Base-by-base conservation (phyloP, 208 protist species). In the Leishmania amazonensis region DNA sequence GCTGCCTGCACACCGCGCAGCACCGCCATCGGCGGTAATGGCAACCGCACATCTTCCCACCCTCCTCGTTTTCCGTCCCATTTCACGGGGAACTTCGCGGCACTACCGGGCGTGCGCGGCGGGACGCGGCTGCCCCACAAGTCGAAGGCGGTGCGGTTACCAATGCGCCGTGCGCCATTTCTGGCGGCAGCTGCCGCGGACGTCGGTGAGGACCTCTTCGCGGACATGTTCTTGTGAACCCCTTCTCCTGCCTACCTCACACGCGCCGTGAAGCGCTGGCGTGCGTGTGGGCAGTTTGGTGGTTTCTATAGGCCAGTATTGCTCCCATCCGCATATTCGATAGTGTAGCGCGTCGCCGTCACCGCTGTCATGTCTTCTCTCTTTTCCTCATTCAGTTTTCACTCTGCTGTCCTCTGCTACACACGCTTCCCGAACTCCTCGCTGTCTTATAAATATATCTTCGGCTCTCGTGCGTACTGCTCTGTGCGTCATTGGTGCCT, bases 121-220 rank as follows among this genome's bases (percentile, higher is more conserved):
- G 21, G 13, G 73, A 28, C 35, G 31, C 47, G 73, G 35, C 47
- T 45, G 45, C 35, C 73, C 19, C 51, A 62, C 73, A 47, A 8
- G 31, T 45, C 42, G 51, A 57, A 40, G 73, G 28, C 51, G n/a
- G 51, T 76, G 17, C 51, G 31, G 31, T 28, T 58, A 57, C 58
- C 75, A 45, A 58, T 75, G 31, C 84, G 86, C 21, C 88, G 88
- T 21, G 78, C 72, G 19, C 71, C 72, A 8, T 60, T 81, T 62
- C 49, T 83, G 75, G 70, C 84, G 83, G 64, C 80, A 60, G 35
- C 64, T 40, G 47, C 87, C 65, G 17, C 58, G 13, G 80, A 75
- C 28, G 45, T 79, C 45, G 81, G 80, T 40, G 90, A 96, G 24
- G 91, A 94, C 79, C 76, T 96, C 73, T 96, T 96, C 76, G 85